Conservation (phyloP, 2,329 filamentous ascomycete species). For the Colletotrichum incanum region DNA sequence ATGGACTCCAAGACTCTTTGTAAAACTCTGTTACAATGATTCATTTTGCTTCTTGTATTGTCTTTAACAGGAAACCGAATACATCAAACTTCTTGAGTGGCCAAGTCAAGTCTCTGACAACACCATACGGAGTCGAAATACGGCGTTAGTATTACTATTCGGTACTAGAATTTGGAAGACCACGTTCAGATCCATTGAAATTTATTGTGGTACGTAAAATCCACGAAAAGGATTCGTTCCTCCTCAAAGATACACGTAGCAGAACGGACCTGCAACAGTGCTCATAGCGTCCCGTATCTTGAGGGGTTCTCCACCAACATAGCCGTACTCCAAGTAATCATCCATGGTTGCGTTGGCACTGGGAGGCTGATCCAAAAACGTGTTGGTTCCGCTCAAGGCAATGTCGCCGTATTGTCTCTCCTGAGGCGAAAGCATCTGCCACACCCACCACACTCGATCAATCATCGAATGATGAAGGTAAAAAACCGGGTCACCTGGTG, state of each 20-base stretch:
- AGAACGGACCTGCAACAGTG: slow-evolving; percentile 49
- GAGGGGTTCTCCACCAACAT: slow-evolving; percentile 39
- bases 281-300: slow-evolving; percentile 49
- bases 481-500: slow-evolving; percentile 56
- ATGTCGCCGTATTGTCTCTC: slow-evolving; percentile 45
- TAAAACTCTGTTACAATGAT: no score
- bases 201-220: background rate
- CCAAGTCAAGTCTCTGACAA: background rate
- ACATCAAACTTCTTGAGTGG: background rate
- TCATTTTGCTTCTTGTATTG: no score
- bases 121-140: background rate
- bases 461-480: slow-evolving; percentile 53
- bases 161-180: background rate
- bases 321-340: slow-evolving; percentile 39
- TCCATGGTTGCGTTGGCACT: slow-evolving; percentile 40
- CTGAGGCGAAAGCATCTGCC: slow-evolving; percentile 46
- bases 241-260: slow-evolving; percentile 47
- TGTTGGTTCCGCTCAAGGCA: slow-evolving; percentile 46
- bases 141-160: background rate
- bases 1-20: no score
- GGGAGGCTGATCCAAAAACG: slow-evolving; percentile 25
- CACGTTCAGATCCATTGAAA: background rate
- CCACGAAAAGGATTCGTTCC: background rate
- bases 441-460: slow-evolving; percentile 46
- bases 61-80: no score